Evolutionary conservation across 192 early-diverging fungal genomes (phyloP).

Genomic region (Linnemannia zychae): DNA sequence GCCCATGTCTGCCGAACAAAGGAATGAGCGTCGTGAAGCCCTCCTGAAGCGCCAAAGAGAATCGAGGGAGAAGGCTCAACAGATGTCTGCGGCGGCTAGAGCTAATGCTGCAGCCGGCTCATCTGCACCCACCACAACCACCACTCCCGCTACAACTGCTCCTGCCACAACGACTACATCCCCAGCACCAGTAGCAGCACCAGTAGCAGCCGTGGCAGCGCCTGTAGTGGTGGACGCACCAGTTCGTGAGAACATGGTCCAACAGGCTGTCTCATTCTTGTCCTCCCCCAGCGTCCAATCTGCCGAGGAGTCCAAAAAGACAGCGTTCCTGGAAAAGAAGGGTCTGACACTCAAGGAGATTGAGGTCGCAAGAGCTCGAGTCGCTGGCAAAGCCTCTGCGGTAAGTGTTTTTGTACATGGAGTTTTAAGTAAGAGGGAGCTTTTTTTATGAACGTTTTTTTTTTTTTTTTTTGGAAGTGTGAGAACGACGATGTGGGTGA

Average conservation of each 20-base stretch:
- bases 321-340: slow-evolving; percentile 86
- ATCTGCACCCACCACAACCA: neutral
- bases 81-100: slow-evolving; percentile 39
- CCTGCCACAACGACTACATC: neutral
- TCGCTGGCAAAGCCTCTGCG: slow-evolving; percentile 17
- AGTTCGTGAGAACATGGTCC: slow-evolving; percentile 66
- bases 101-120: slow-evolving; percentile 23
- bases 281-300: slow-evolving; percentile 81
- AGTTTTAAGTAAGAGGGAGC: too few species aligned
- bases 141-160: neutral
- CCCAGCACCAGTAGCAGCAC: neutral
- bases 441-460: neutral
- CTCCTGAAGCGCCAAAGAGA: slow-evolving; percentile 45
- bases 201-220: neutral
- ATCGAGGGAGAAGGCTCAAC: slow-evolving; percentile 42
- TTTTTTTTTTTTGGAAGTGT: neutral
- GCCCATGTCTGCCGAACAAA: slow-evolving; percentile 45
- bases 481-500: neutral
- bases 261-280: slow-evolving; percentile 78
- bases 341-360: slow-evolving; percentile 80
- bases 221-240: slow-evolving; percentile 37
- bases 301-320: slow-evolving; percentile 77
- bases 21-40: slow-evolving; percentile 48
- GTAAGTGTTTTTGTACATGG: slow-evolving; percentile 9
- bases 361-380: slow-evolving; percentile 67